Evolutionary conservation across 441 rosid genomes (phyloP).

Genomic region (Erodium texanum): DNA sequence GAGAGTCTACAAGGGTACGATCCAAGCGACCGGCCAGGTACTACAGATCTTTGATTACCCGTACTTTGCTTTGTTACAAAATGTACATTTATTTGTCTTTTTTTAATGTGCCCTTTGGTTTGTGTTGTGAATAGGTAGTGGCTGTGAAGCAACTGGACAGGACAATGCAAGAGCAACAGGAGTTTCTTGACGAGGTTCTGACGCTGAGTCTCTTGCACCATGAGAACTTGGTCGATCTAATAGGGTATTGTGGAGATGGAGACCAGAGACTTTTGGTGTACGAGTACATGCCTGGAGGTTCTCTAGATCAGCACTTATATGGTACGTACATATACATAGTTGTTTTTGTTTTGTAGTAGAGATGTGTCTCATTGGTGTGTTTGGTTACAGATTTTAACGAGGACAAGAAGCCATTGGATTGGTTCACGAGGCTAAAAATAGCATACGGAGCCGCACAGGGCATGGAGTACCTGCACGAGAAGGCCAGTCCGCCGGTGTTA

Average conservation of each 20-base stretch:
- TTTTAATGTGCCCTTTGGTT: neutral
- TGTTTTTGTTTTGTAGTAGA: too few relatives aligned
- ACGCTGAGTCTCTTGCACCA: constrained; percentile 48
- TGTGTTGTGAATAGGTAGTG: constrained; percentile 40
- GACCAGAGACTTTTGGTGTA: constrained; percentile 88
- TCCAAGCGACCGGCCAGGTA: constrained; percentile 57
- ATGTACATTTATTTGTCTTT: too few relatives aligned
- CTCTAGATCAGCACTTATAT: constrained; percentile 47
- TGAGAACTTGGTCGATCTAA: constrained; percentile 53
- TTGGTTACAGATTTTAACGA: constrained; percentile 26
- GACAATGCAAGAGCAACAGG: constrained; percentile 53
- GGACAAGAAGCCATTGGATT: constrained; percentile 38
- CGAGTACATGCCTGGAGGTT: constrained; percentile 55
- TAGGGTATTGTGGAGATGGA: constrained; percentile 90
- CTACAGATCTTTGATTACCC: neutral
- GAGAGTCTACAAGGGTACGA: constrained; percentile 61
- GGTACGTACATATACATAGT: neutral
- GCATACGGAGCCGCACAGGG: constrained; percentile 72
- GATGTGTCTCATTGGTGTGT: too few relatives aligned
- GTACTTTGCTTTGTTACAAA: too few relatives aligned
- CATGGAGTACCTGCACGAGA: constrained; percentile 61
- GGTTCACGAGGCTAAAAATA: constrained; percentile 62
- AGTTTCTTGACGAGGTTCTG: constrained; percentile 57
- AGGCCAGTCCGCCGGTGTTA: constrained; percentile 54
- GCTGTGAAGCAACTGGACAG: constrained; percentile 89